Evolutionary conservation across 148 eudicot genomes (phyloP).

Genomic region (Chenopodium album): DNA sequence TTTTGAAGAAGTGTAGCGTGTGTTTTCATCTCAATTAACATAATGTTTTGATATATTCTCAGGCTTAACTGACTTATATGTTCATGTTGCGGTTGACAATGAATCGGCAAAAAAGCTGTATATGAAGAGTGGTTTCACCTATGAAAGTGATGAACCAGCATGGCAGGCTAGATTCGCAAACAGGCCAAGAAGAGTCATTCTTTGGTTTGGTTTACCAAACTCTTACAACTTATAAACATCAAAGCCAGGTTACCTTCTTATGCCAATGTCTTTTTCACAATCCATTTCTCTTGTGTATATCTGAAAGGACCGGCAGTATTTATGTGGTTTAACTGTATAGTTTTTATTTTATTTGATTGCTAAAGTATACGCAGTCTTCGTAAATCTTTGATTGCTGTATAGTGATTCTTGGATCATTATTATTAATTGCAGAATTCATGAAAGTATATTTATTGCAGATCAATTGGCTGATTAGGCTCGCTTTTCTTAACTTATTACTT

Average conservation of each 20-base stretch:
- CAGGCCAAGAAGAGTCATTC: constrained; percentile 76
- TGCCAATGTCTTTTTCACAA: not conserved
- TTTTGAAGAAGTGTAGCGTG: too few species aligned
- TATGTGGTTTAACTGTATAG: not conserved
- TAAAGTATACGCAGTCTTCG: not conserved
- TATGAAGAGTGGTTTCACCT: constrained; percentile 72
- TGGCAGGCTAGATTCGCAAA: constrained; percentile 81
- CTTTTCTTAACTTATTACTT: not conserved
- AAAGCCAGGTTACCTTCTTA: constrained; percentile 22
- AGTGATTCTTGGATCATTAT: not conserved
- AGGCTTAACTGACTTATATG: constrained; percentile 89
- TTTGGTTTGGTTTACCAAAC: constrained; percentile 74
- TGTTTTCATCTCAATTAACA: not conserved
- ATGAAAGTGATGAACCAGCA: constrained; percentile 83
- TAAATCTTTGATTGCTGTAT: not conserved
- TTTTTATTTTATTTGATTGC: not conserved
- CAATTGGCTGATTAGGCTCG: not conserved
- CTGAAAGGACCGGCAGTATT: constrained; percentile 1
- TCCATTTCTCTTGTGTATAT: not conserved
- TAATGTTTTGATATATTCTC: constrained; percentile 13
- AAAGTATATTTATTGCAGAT: not conserved
- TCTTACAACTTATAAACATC: constrained; percentile 44
- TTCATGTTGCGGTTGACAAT: constrained; percentile 85
- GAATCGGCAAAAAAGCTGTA: constrained; percentile 79
- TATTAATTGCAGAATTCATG: too few species aligned